Evolutionary conservation across 768 basidiomycete genomes (phyloP), one percentile per base, ranked within the genome.

Genomic region (Boletales sp.): DNA sequence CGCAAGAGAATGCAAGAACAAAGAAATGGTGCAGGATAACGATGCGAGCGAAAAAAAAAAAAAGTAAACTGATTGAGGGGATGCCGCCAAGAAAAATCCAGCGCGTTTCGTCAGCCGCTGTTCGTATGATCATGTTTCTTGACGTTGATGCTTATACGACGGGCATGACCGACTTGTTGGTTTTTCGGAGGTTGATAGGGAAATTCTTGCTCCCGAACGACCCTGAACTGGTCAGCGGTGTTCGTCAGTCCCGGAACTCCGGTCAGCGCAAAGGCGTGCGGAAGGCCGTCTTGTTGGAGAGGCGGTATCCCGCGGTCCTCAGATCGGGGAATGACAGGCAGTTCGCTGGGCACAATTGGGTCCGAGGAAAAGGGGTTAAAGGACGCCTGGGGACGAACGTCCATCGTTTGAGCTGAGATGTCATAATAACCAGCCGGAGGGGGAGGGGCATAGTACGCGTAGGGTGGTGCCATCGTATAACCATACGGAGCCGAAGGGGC

Each of bases 101-200:
- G 30, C 13, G 5, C 18, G 3, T 7, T 2, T 8, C 30, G 28
- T 65, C 44, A 66, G 9, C 47, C 49, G 13, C 58, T 55, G 32
- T 25, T 40, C 13, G 40, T 28, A 5, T 54, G 48, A 49, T 14
- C 30, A 0, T 51, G 49, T 41, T 67, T 69, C 59, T 68, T 72
- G 58, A 72, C 49, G 37, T 61, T 51, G 50, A 74, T 67, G 49
- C 70, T 75, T 52, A 74, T 63, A 13, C 74, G 70, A 28, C 69
- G 65, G 12, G 70, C 67, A 36, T 75, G 73, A 6, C 74, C 74
- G 2, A 60, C 55, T n/a, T 53, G 62, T 50, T 68, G 65, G 37
- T 58, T 49, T 47, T 59, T 62, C 18, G 64, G 67, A 19, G 71
- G 66, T 9, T 56, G 57, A 54, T 70, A 71, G 12, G 74, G 66